Base-by-base conservation (phyloP, 257 asterid genomes). In the Fraxinus excelsior region DNA sequence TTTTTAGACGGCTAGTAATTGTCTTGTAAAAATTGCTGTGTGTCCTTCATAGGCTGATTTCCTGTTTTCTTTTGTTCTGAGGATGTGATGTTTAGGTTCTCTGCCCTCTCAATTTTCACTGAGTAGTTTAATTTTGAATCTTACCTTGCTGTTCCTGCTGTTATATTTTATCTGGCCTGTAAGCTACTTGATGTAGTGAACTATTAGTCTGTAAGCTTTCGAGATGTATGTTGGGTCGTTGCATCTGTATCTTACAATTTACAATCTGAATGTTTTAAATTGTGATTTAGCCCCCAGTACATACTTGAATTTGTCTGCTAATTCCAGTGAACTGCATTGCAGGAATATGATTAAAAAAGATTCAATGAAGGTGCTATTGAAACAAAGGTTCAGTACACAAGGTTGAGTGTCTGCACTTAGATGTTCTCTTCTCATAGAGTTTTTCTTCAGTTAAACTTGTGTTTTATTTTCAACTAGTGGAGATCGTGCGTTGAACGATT, bases 261-360 rank as follows among this genome's bases (percentile, higher is more conserved):
- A 21, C 44, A 69, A 38, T 46, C 32, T 74, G 37, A 60, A 37
- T 74, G 25, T 56, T 44, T 70, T 35, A 21, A 31, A 13, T 10
- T 71, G 7, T 71, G 44, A 13, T 29, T 78, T 71, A 42, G 66
- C 34, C 34, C 60, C 37, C 67, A n/a, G 9, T 71, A 76, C 29
- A 75, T 75, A 71, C 71, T 51, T 83, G 74, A 21, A 67, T 46
- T 53, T 65, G 25, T 71, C 31, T 42, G 56, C 53, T 56, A 56
- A 78, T 70, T 77, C 73, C 71, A 67, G 65, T 72, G 80, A 66
- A 40, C 70, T 78, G 18, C 70, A 71, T 85, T 76, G 80, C 91
- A 95, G 99, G 99, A 91, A 90, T 81, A 76, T 94, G 82, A 69
- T 90, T 74, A 85, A 84, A 79, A 70, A 82, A 72, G 89, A 87